These are phyloP conservation scores for Gracilaria vermiculophylla DNA, from an alignment of 23 red algal genomes.

Conservation along the genomic window DNA sequence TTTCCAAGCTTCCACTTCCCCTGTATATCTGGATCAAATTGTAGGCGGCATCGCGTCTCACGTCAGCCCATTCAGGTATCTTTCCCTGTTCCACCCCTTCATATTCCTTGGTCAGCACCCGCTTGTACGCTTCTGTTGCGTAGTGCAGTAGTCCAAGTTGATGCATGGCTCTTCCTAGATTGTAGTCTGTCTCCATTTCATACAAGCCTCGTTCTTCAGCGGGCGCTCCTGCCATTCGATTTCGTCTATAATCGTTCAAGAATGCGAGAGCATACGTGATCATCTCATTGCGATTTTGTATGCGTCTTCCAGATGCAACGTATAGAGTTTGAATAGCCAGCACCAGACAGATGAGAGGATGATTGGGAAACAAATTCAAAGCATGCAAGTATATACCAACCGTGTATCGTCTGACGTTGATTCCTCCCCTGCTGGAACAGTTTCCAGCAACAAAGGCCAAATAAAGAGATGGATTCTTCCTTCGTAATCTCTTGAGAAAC, in stretches of 20 bases:
- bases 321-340: conserved; percentile 44
- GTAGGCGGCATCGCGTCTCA: conserved; percentile 54
- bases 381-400: conserved; percentile 48
- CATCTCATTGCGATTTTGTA: conserved; percentile 56
- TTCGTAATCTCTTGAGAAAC: conserved; percentile 17
- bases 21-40: conserved; percentile 61
- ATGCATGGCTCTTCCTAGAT: conserved; percentile 77
- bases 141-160: conserved; percentile 71
- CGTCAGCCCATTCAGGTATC: conserved; percentile 15
- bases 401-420: conserved; percentile 36
- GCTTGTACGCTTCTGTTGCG: conserved; percentile 54
- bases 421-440: conserved; percentile 20
- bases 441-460: conserved; percentile 36
- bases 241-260: conserved; percentile 25
- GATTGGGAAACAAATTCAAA: conserved; percentile 32
- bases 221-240: conserved; percentile 12
- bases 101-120: conserved; percentile 29
- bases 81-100: neutral
- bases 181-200: conserved; percentile 81
- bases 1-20: conserved; percentile 11
- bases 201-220: neutral
- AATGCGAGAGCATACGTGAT: conserved; percentile 45
- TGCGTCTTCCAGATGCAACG: conserved; percentile 33
- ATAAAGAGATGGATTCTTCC: conserved; percentile 23
- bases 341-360: conserved; percentile 47